Evolutionary conservation across 2,329 filamentous ascomycete species (phyloP).

Genomic region (Aspergillus pseudoviridinutans): DNA sequence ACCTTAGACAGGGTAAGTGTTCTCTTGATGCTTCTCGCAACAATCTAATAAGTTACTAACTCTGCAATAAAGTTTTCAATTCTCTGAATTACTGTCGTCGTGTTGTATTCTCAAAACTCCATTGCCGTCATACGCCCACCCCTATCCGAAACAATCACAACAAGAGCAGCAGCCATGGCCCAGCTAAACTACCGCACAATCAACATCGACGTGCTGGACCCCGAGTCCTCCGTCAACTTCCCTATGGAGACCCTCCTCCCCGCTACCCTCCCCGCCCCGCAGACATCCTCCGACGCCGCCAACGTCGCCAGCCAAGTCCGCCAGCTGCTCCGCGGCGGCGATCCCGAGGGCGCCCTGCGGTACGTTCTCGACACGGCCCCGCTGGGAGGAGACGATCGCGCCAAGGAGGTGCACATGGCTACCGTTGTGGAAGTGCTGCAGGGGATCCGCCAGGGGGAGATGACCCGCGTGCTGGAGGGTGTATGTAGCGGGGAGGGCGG

Average conservation of each 20-base stretch:
- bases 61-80: neutral
- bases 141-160: neutral
- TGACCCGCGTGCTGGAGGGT: constrained; percentile 79
- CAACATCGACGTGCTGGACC: constrained; percentile 87
- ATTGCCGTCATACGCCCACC: neutral
- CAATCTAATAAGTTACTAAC: neutral
- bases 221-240: constrained; percentile 89
- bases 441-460: constrained; percentile 93
- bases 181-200: constrained; percentile 74
- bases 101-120: neutral
- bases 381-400: constrained; percentile 51
- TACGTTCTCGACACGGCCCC: constrained; percentile 82
- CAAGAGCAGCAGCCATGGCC: constrained; percentile 28
- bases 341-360: constrained; percentile 80
- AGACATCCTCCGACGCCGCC: constrained; percentile 73
- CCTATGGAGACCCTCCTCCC: constrained; percentile 79
- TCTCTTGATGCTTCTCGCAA: neutral
- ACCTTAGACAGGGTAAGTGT: neutral
- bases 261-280: constrained; percentile 62
- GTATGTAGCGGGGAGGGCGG: constrained; percentile 77
- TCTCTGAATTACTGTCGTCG: neutral
- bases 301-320: constrained; percentile 75
- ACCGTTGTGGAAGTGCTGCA: constrained; percentile 91
- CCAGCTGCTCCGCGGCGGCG: constrained; percentile 80
- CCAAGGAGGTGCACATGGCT: constrained; percentile 79